Base-by-base conservation (phyloP, 768 basidiomycete genomes). In the Phaffia australis region DNA sequence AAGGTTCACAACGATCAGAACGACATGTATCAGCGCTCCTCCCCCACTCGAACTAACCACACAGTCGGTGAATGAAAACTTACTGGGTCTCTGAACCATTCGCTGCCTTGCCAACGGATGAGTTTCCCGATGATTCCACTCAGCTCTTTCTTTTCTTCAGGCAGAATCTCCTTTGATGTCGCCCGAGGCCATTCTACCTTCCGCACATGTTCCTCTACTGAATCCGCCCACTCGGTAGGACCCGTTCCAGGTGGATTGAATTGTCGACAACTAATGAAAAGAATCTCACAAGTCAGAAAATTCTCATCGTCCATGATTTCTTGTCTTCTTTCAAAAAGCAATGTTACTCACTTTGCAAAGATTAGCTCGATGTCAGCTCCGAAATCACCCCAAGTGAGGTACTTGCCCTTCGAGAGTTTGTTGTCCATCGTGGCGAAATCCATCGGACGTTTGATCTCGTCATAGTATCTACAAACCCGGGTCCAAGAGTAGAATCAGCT, bases 401-500 rank as follows among this genome's bases (percentile, higher is more conserved):
- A 99, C 72, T 82, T 79, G 58, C 81, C 82, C 60, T 82, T 78
- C 49, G 81, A 79, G 68, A 95, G 78, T 73, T 88, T 89, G 49
- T 79, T 78, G 18, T 75, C 75, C 71, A 95, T 87, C 1, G 93
- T 94, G 6, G 83, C 83, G 61, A 97, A 85, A 77, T 97, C 92
- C 94, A 97, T 97, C 7, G 94, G 94, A 70, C 87, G 78, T 68
- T 83, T 77, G 73, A 98, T 94, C 77, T 97, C 94, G 5, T 93
- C 84, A 69, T 88, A 84, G 75, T 98, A 98, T 23, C 91, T 95
- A 71, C 21, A 69, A n/a, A 42, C 11, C 23, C 21, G 19, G 70
- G 30, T 35, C 4, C 19, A 0, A 49, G 8, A 61, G 30, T 66
- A 29, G 76, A 73, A 63, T 61, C 51, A 49, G 63, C 3, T 11